A percentile compares a stretch with the other conserved stretches of the same genome.
These are phyloP conservation scores for Bryoerythrophyllum caledonicum DNA, from an alignment of 225 moss, liverwort and hornwort genomes.

Conservation along the genomic window DNA sequence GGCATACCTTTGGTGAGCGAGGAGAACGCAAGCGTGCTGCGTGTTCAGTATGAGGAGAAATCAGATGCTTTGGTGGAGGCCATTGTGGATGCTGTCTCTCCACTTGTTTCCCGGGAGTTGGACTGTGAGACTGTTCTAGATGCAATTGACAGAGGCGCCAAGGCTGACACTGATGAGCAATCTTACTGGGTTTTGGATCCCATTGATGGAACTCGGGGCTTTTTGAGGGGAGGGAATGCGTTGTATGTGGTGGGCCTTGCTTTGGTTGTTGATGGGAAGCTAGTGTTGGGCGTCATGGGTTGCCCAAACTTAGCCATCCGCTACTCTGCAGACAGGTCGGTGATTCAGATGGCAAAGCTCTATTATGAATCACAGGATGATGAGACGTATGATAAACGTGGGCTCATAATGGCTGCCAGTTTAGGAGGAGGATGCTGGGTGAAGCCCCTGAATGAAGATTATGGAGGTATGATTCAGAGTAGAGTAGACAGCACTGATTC, in stretches of 20 bases:
- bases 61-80: constrained; percentile 41
- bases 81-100: constrained; percentile 46
- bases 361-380: constrained; percentile 27
- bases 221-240: constrained; percentile 67
- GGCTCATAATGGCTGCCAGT: constrained; percentile 62
- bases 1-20: constrained; percentile 63
- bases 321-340: constrained; percentile 9
- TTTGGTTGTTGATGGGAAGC: constrained; percentile 56
- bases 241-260: constrained; percentile 81
- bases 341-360: constrained; percentile 43
- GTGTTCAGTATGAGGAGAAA: constrained; percentile 36
- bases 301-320: constrained; percentile 58
- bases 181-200: constrained; percentile 87
- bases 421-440: constrained; percentile 77
- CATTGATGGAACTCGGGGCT: constrained; percentile 77
- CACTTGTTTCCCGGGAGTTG: constrained; percentile 39
- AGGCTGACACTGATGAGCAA: background rate
- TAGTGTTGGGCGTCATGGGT: constrained; percentile 77
- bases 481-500: constrained; percentile 45
- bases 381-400: constrained; percentile 26
- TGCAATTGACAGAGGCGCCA: constrained; percentile 66
- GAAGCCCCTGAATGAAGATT: constrained; percentile 36
- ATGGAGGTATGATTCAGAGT: constrained; percentile 18
- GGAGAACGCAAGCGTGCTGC: constrained; percentile 62
- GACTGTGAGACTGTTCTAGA: constrained; percentile 50